Conservation (phyloP, 441 rosid genomes). For the Lepidium campestre region DNA sequence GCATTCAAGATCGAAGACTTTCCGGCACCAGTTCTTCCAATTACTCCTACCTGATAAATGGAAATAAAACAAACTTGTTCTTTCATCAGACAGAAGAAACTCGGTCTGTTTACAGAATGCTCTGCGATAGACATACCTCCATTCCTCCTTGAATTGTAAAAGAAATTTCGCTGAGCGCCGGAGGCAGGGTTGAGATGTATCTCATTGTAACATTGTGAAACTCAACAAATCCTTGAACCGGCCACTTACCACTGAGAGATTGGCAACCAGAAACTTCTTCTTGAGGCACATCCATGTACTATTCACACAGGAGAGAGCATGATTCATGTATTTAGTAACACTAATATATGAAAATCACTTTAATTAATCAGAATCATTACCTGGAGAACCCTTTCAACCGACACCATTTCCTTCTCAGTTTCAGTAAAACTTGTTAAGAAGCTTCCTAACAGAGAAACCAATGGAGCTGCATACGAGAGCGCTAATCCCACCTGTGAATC, state of each 20-base stretch:
- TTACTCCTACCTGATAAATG: constrained; percentile 65
- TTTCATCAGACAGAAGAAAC: not conserved
- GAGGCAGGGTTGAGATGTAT: constrained; percentile 69
- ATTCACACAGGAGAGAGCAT: constrained; percentile 14
- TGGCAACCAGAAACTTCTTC: constrained; percentile 61
- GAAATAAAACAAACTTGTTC: not conserved
- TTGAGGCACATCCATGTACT: constrained; percentile 95
- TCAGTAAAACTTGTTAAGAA: constrained; percentile 93
- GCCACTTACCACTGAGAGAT: constrained; percentile 58
- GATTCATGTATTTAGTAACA: constrained; percentile 2
- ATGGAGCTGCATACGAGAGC: constrained; percentile 88
- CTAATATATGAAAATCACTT: not conserved
- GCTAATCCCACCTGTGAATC: constrained; percentile 86
- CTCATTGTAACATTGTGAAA: constrained; percentile 80
- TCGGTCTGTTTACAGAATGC: constrained; percentile 1
- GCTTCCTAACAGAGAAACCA: constrained; percentile 80
- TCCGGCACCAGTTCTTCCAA: constrained; percentile 98
- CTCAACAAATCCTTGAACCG: constrained; percentile 59
- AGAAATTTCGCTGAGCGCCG: constrained; percentile 56
- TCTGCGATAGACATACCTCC: constrained; percentile 41
- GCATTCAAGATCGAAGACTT: constrained; percentile 92
- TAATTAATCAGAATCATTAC: constrained; percentile 30
- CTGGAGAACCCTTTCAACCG: constrained; percentile 88
- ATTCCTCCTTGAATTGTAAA: constrained; percentile 65
- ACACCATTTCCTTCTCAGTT: constrained; percentile 97